Percentiles rank a stretch among this genome's conserved stretches.
These are phyloP conservation scores for Tricladium varicosporioides DNA, from an alignment of 2,329 filamentous ascomycete species.

Conservation along the genomic window DNA sequence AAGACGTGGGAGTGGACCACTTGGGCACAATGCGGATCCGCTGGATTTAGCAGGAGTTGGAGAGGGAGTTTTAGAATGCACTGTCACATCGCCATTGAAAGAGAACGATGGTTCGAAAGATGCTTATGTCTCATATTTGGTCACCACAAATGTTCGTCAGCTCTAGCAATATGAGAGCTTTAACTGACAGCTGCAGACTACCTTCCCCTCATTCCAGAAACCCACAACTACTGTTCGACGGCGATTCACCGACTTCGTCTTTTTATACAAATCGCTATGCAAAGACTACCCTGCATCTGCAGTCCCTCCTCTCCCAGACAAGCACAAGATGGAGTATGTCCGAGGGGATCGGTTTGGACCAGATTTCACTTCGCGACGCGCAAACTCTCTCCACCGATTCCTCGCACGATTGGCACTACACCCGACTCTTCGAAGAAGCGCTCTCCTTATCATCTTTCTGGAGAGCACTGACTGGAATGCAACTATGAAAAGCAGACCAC, in stretches of 20 bases:
- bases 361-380: constrained; percentile 87
- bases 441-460: constrained; percentile 83
- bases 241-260: constrained; percentile 97
- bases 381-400: constrained; percentile 89
- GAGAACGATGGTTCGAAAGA: constrained; percentile 97
- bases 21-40: constrained; percentile 35
- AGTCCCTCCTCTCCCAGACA: constrained; percentile 92
- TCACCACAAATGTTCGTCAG: constrained; percentile 76
- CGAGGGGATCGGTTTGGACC: constrained; percentile 91
- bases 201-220: constrained; percentile 90
- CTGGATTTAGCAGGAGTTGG: constrained; percentile 62
- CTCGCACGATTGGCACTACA: constrained; percentile 83
- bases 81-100: constrained; percentile 80
- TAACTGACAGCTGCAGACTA: constrained; percentile 59
- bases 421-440: constrained; percentile 79
- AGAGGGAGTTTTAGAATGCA: constrained; percentile 77
- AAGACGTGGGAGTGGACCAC: constrained; percentile 27
- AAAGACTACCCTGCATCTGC: constrained; percentile 89
- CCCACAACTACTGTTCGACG: constrained; percentile 76
- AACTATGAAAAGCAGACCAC: constrained; percentile 78
- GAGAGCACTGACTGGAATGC: constrained; percentile 96
- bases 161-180: neutral
- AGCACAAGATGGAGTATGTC: constrained; percentile 99
- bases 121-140: constrained; percentile 91
- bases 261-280: constrained; percentile 86